Percentiles rank a stretch among this genome's conserved stretches.
phyloP scores from a whole-genome alignment of 768 basidiomycete genomes.

The Pleurotus djamor region DNA sequence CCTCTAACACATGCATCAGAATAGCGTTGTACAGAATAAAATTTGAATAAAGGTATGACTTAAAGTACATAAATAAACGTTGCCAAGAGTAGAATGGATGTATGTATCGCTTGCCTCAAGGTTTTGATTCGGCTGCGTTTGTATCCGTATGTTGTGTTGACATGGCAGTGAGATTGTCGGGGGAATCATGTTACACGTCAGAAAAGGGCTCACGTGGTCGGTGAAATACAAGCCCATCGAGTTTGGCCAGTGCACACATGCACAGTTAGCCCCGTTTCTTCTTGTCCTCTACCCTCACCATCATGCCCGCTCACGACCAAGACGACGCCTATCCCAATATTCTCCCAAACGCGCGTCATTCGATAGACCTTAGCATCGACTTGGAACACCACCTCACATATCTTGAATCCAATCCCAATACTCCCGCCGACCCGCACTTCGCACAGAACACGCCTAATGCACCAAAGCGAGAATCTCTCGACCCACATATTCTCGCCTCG shows the following conservation, averaged over 20 bases:
- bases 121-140: not conserved
- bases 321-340: not conserved
- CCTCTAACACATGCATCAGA: constrained; percentile 68
- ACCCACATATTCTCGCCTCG: constrained; percentile 73
- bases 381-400: constrained; percentile 76
- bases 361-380: constrained; percentile 79
- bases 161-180: not conserved
- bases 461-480: constrained; percentile 48
- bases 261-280: not conserved
- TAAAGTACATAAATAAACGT: not conserved
- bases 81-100: not conserved
- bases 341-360: constrained; percentile 35
- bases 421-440: constrained; percentile 27
- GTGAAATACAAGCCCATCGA: not conserved
- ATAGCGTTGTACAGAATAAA: constrained; percentile 19
- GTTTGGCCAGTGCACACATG: constrained; percentile 1
- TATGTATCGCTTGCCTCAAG: not conserved
- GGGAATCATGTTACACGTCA: constrained; percentile 2
- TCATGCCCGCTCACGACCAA: constrained; percentile 3
- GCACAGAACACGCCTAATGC: constrained; percentile 10
- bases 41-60: not conserved
- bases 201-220: constrained; percentile 1
- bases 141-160: not conserved
- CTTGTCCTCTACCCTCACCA: not conserved
- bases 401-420: constrained; percentile 55